Conservation (phyloP, 352 stramenopile species). For the Globisporangium solare region DNA sequence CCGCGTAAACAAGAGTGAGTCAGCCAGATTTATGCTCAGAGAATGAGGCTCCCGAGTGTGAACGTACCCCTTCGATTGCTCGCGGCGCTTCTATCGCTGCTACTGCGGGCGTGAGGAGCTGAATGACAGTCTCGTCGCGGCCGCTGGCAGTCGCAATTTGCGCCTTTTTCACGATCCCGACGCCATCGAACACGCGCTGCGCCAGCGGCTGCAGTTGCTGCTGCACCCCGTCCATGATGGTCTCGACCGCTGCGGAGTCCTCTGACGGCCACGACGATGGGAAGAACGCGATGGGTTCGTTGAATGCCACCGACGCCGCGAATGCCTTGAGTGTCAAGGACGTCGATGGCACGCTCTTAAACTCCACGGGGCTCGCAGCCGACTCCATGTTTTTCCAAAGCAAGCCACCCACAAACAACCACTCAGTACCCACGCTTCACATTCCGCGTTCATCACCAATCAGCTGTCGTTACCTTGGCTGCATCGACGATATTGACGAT, state of each 20-base stretch:
- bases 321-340: slow-evolving; percentile 31
- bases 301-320: slow-evolving; percentile 34
- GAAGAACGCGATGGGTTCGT: slow-evolving; percentile 37
- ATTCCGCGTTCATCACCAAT: too few relatives aligned
- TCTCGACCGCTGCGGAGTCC: slow-evolving; percentile 18
- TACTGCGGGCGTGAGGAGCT: slow-evolving; percentile 29
- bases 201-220: slow-evolving; percentile 45
- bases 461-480: slow-evolving; percentile 15
- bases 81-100: slow-evolving; percentile 4
- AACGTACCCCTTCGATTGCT: too few relatives aligned
- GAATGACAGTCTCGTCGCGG: slow-evolving; percentile 23
- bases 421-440: too few relatives aligned
- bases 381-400: slow-evolving; percentile 4
- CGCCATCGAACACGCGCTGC: slow-evolving; percentile 28
- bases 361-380: slow-evolving; percentile 19
- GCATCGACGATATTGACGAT: slow-evolving; percentile 33
- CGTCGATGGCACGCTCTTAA: slow-evolving; percentile 15
- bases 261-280: not conserved
- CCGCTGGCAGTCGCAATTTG: not conserved
- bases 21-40: not conserved
- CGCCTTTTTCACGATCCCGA: slow-evolving; percentile 26
- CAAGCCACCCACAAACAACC: too few relatives aligned
- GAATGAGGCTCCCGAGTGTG: too few relatives aligned
- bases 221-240: slow-evolving; percentile 36
- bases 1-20: not conserved